Evolutionary conservation across 2,329 filamentous ascomycete genomes (phyloP), one percentile per base, ranked within the genome.

Genomic region (Scorias spongiosa): DNA sequence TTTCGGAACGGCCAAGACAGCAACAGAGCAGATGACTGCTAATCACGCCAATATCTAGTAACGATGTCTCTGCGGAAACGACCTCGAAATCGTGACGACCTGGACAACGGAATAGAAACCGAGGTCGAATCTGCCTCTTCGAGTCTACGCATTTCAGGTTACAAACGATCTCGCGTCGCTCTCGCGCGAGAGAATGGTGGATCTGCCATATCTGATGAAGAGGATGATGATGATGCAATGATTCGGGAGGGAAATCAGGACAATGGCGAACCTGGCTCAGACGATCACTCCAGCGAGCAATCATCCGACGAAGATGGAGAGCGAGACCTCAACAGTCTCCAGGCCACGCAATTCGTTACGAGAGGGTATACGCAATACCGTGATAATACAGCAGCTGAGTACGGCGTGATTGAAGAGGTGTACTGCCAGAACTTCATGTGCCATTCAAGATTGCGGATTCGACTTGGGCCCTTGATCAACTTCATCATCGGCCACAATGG

Each of bases 401-500:
- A 84, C 53, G 88, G 86, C 1, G 89, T 96, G 44, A 81, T 96
- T 40, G 82, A 94, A 61, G 80, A 80, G 49, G 82, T 96, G 44
- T 82, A 79, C 32, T 93, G 87, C 60, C 75, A 78, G 54, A 95
- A 95, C 61, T 96, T 96, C 64, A 96, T 96, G 91, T 96, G 89
- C 57, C 91, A 98, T 60, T 71, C 78, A 39, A 79, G 81, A 44
- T 73, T 96, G 14, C 77, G 81, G 38, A 83, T 93, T 47, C 75
- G 82, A 45, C 71, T 98, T n/a, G 91, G 91, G 0, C 91, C 91
- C 0, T 69, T 95, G 32, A 93, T 98, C 62, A 98, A 98, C 63
- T 98, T 98, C 64, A 88, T 98, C 48, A 88, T 95, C 44, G 91
- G 91, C 12, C 87, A 94, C 62, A 98, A 98, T 59, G 91, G 91